A percentile compares a stretch with the other conserved stretches of the same genome.
These are phyloP conservation scores for Hyaloscypha hepaticicola DNA, from an alignment of 495 filamentous ascomycete genomes.

Conservation along the genomic window DNA sequence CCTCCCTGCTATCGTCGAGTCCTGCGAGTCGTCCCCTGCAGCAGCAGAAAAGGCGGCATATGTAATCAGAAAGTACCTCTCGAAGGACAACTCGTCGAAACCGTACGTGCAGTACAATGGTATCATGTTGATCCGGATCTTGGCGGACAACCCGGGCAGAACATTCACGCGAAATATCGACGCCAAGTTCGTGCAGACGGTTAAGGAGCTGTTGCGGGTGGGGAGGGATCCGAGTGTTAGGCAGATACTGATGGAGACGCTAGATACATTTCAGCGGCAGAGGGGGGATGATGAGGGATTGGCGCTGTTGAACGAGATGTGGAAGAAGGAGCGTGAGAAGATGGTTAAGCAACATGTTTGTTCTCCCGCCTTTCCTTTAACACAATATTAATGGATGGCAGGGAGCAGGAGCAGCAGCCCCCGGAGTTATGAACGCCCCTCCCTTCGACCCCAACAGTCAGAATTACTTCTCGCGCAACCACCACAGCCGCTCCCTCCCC, in stretches of 20 bases:
- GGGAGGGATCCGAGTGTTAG: conserved; percentile 73
- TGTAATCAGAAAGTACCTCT: conserved; percentile 78
- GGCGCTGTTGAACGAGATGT: conserved; percentile 68
- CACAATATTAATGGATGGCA: conserved; percentile 7
- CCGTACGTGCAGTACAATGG: conserved; percentile 88
- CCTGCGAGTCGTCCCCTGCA: conserved; percentile 83
- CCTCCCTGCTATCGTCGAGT: conserved; percentile 92
- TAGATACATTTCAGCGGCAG: conserved; percentile 67
- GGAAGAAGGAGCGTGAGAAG: conserved; percentile 80
- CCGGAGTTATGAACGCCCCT: conserved; percentile 20
- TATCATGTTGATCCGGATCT: conserved; percentile 92
- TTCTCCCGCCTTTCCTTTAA: background rate
- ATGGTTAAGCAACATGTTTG: conserved; percentile 40
- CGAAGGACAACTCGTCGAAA: conserved; percentile 58
- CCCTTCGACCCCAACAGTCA: conserved; percentile 25
- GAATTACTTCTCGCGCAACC: conserved; percentile 34
- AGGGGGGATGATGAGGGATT: conserved; percentile 76
- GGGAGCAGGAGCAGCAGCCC: conserved; percentile 20
- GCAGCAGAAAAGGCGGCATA: conserved; percentile 77
- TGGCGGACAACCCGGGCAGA: conserved; percentile 85
- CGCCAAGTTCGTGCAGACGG: conserved; percentile 68
- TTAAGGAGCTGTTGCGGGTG: conserved; percentile 73
- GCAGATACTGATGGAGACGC: conserved; percentile 81
- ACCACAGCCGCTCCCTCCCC: conserved; percentile 55
- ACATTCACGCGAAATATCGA: conserved; percentile 88